Base-by-base conservation (phyloP, 331 rosid genomes). In the Rhamnella rubrinervis region DNA sequence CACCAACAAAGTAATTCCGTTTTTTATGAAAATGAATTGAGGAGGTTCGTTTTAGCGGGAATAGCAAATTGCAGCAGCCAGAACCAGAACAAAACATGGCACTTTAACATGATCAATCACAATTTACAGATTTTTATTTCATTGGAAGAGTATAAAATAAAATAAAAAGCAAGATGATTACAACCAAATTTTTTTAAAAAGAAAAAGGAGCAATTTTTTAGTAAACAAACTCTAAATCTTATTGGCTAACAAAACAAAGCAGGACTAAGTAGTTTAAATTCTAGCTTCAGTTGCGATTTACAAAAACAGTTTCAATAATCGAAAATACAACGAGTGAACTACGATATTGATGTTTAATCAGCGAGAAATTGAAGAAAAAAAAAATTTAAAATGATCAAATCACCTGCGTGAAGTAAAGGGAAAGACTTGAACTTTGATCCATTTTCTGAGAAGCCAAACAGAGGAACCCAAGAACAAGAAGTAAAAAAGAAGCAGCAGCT, bases 371-470 rank as follows among this genome's bases (percentile, higher is more conserved):
- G 60, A 71, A 53, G 17, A 37, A n/a, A 63, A 74, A 38, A 47
- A 20, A 19, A n/a, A n/a, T n/a, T n/a, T n/a, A 38, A 71, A 75
- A 51, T 39, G 18, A 63, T 25, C 7, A n/a, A 64, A 83, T 68
- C 58, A 83, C 87, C 92, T 59, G 35, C 40, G 55, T 50, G 23
- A 28, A 28, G 63, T 28, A 59, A 61, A 44, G 56, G 28, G 26
- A 23, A 26, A 46, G 37, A 26, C 10, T 37, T 51, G 67, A 64
- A 61, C 68, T 57, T 66, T 66, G 16, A 41, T 21, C 19, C 61
- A 53, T 35, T 65, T 55, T 62, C 79, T 58, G 40, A 0, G 63
- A 49, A 37, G 52, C 77, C 72, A 80, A 72, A 59, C 80, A 70
- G 73, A 38, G 9, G 61, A 31, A 67, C 60, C 65, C 17, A 12